Base-by-base conservation (phyloP, 1,284 basidiomycete species). In the Irpex sp. region DNA sequence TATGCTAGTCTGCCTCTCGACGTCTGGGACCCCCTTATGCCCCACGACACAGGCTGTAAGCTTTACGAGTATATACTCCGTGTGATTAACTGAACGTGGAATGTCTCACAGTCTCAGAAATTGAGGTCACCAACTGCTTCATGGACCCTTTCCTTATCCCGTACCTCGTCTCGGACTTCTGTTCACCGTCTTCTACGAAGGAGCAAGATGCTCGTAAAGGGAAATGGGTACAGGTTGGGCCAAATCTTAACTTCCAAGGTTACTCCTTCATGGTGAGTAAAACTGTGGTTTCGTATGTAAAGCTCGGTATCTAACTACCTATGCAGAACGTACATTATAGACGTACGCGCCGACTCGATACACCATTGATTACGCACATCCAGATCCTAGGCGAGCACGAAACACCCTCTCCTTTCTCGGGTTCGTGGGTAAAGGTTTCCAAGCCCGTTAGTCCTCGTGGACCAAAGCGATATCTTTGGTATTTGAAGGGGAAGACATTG, bases 211-310 rank as follows among this genome's bases (percentile, higher is more conserved):
- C 88, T 4, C 80, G 86, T 58, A 88, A 87, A 66, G 94, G 94
- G 0, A 91, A 88, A 69, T 96, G 94, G 94, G 93, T 96, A 1
- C 84, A 88, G 19, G 88, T 96, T 7, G 83, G 85, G 19, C 80
- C 86, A 18, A 88, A 95, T 71, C 74, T 96, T 37, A 93, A 94
- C 70, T 70, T 77, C 51, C 82, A 90, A 67, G 65, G 65, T 23
- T 60, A 58, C 42, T 53, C 57, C 7, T 62, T 39, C 39, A 28
- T 62, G 49, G 63, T 64, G 54, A 39, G 63, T 63, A 19, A 33
- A 33, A 33, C 28, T 33, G 28, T 33, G 28, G 28, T 33, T 7
- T 33, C 28, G 28, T 33, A 33, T 33, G 28, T 33, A 33, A 33
- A 33, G 0, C 28, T 33, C 28, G 6, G 51, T 45, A 33, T 58